Conservation (phyloP, 345 rosid genomes). For the Eucalyptus regnans region DNA sequence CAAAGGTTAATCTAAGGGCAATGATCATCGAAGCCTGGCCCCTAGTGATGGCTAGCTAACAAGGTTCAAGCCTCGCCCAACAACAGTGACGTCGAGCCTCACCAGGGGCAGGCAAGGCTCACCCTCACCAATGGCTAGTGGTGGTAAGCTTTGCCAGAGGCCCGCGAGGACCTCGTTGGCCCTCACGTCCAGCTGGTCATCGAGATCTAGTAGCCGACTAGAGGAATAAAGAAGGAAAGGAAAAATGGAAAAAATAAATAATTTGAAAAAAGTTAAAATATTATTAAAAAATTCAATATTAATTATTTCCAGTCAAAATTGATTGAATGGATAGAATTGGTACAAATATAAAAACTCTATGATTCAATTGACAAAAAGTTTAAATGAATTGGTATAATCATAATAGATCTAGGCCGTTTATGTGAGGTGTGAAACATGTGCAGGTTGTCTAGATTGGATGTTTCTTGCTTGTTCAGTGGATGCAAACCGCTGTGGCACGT, state of each 20-base stretch:
- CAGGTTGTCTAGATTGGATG: background rate
- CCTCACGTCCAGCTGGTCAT: background rate
- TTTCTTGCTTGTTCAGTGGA: background rate
- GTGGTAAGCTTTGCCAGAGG: background rate
- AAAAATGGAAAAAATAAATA: accelerated
- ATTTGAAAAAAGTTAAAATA: too few relatives aligned
- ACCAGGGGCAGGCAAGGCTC: background rate
- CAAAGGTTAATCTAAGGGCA: background rate
- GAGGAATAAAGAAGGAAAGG: too few relatives aligned
- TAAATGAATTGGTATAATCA: too few relatives aligned
- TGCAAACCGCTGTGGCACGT: background rate
- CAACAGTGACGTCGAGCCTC: background rate
- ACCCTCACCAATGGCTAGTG: too few relatives aligned
- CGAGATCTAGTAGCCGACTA: background rate
- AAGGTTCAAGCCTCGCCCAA: background rate
- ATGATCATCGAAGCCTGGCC: background rate
- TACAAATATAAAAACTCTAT: accelerated
- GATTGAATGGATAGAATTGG: too few relatives aligned
- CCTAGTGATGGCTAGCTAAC: too few relatives aligned
- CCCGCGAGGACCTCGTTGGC: accelerated
- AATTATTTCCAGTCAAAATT: accelerated
- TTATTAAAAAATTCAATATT: too few relatives aligned
- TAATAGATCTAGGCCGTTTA: background rate
- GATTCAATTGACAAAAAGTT: too few relatives aligned
- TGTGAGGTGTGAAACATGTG: background rate